A percentile compares a stretch with the other conserved stretches of the same genome.
Evolutionary conservation across 2,329 filamentous ascomycete species (phyloP).

Genomic region (Curvularia spicifera): DNA sequence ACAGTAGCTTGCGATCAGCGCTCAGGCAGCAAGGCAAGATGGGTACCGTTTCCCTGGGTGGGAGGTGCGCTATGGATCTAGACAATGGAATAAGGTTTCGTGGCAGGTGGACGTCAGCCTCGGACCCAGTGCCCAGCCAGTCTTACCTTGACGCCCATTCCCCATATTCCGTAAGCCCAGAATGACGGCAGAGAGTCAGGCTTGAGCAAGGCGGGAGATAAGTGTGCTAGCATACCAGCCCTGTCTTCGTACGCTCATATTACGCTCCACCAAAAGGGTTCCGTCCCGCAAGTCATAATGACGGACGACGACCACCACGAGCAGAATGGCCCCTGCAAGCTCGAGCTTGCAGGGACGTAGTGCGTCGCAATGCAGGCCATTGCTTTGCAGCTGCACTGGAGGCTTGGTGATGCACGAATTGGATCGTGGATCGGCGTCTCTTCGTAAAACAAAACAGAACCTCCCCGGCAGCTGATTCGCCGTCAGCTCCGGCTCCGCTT

Average conservation of each 20-base stretch:
- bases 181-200: slow-evolving; percentile 27
- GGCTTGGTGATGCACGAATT: slow-evolving; percentile 32
- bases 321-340: slow-evolving; percentile 16
- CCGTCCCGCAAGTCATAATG: slow-evolving; percentile 7
- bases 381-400: slow-evolving; percentile 23
- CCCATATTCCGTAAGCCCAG: slow-evolving; percentile 35
- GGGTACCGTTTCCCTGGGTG: slow-evolving; percentile 13
- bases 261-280: slow-evolving; percentile 16
- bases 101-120: slow-evolving; percentile 38
- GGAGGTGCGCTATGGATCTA: slow-evolving; percentile 5
- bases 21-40: slow-evolving; percentile 6
- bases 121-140: slow-evolving; percentile 35
- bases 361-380: slow-evolving; percentile 22
- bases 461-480: slow-evolving; percentile 37
- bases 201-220: slow-evolving; percentile 23
- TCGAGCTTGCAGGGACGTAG: slow-evolving; percentile 16
- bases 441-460: slow-evolving; percentile 38
- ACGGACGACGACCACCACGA: slow-evolving; percentile 17
- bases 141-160: slow-evolving; percentile 36
- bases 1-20: slow-evolving; percentile 3
- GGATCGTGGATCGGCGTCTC: slow-evolving; percentile 36
- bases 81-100: slow-evolving; percentile 27
- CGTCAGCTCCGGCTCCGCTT: slow-evolving; percentile 32
- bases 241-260: slow-evolving; percentile 23
- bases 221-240: slow-evolving; percentile 31